phyloP scores from a whole-genome alignment of 2,329 filamentous ascomycete species.

The Penicillium polonicum region DNA sequence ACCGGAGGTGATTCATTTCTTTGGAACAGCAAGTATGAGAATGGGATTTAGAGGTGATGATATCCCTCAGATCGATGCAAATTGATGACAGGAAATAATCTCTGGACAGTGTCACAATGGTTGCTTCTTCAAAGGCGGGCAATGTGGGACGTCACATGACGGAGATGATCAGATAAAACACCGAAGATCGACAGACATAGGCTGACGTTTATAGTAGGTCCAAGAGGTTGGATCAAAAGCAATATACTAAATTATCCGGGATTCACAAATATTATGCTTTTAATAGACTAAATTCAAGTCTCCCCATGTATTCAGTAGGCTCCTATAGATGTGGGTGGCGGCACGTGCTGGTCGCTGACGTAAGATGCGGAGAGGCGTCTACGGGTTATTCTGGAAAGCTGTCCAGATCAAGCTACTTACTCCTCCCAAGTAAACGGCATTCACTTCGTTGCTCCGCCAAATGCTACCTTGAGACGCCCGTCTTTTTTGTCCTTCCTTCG shows the following conservation, averaged over 20 bases:
- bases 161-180: constrained; percentile 13
- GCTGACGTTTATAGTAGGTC: background rate
- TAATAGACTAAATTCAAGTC: background rate
- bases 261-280: background rate
- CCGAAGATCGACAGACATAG: background rate
- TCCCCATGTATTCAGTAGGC: background rate
- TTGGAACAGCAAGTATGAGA: background rate
- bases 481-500: constrained; percentile 11
- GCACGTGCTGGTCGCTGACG: constrained; percentile 25
- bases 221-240: background rate
- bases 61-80: background rate
- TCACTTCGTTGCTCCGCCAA: constrained; percentile 11
- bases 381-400: constrained; percentile 24
- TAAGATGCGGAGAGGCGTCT: constrained; percentile 27
- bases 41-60: background rate
- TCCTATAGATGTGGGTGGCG: constrained; percentile 5
- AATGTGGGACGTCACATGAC: constrained; percentile 11
- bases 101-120: background rate
- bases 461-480: constrained; percentile 9
- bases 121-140: constrained; percentile 3
- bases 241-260: background rate
- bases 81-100: background rate
- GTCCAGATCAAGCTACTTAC: constrained; percentile 25
- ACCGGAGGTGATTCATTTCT: constrained; percentile 20
- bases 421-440: constrained; percentile 12